Evolutionary conservation across 2,329 filamentous ascomycete species (phyloP), one percentile per base, ranked within the genome.

Genomic region (Ophiostoma novo-ulmi): DNA sequence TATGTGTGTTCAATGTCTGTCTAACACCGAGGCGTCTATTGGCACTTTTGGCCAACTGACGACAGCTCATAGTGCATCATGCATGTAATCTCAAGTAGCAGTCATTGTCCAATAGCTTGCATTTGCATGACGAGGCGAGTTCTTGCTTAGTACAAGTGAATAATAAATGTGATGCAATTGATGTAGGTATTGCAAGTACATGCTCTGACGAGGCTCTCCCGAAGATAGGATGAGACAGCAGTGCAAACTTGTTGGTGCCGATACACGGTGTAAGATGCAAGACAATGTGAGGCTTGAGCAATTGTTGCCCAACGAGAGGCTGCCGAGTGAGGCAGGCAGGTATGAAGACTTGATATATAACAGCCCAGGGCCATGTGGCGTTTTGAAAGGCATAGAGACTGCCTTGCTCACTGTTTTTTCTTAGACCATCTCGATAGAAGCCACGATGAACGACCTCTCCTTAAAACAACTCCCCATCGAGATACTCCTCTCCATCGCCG

Each of bases 391-490:
- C 20, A 48, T 48, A 20, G 2, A 48, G 2, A 48, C 44, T 7
- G n/a, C 17, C 7, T 2, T 48, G 3, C 44, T 20, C 44, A n/a
- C 6, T 48, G 44, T 11, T 20, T 35, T 4, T 63, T 14, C 26
- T 26, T 20, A 35, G 58, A 35, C 8, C 58, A 35, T 11, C 58
- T 35, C 52, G 52, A 31, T 13, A 58, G 14, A 17, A n/a, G 22
- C 38, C 63, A 65, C 8, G 14, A 64, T 64, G 61, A n/a, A 5
- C 20, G 13, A 4, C 36, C 63, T 36, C 6, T 44, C 63, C 13
- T 39, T 72, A n/a, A 31, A 39, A 3, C 7, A 38, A 3, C 70
- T 73, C 7, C 72, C 72, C 13, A 65, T 65, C 55, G 64, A 72
- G 31, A 35, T 71, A 1, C 70, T 73, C 20, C 17, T 69, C 11